Base-by-base conservation (phyloP, 208 protist species). In the Leishmania martiniquensis region DNA sequence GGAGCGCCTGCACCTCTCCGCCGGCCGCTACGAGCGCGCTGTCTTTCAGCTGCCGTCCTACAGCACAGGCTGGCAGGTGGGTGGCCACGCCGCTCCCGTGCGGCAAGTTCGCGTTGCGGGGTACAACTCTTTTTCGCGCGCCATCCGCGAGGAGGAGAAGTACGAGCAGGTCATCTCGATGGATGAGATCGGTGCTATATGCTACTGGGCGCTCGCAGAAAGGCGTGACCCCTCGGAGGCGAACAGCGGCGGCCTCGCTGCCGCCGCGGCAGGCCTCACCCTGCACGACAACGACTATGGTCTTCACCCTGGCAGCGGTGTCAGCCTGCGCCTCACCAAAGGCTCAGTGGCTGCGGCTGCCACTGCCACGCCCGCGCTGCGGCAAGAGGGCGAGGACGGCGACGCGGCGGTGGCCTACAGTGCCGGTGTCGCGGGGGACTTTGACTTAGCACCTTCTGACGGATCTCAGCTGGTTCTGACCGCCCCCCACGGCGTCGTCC, bases 161-260 rank as follows among this genome's bases (percentile, higher is more conserved):
- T 63, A 81, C 78, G 93, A 96, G 78, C 93, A 95, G 77, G 75
- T 96, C 0, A 84, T 86, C 29, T 95, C 93, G 6, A 81, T 96
- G 71, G 93, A 96, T 72, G 80, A 77, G 39, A 66, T 37, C 20
- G 90, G 90, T 10, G 66, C 68, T 9, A 76, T 87, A 80, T 80
- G 85, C 72, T 96, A 93, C 84, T 96, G 92, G 92, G 81, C 86
- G 20, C 80, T 93, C 22, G 86, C 85, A 74, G 92, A 96, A 54
- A 85, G 82, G 74, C 78, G 87, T 39, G 79, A 87, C 39, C 66
- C 75, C 7, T 85, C 72, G 34, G 81, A 73, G 32, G 67, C n/a
- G 54, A 62, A 32, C 52, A 29, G 57, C 39, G 32, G 29, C n/a
- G 10, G 72, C 72, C 17, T n/a, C 44, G 55, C n/a, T 20, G 72